Conservation (phyloP, 2,329 filamentous ascomycete species). For the Penicillium hesseltinei region DNA sequence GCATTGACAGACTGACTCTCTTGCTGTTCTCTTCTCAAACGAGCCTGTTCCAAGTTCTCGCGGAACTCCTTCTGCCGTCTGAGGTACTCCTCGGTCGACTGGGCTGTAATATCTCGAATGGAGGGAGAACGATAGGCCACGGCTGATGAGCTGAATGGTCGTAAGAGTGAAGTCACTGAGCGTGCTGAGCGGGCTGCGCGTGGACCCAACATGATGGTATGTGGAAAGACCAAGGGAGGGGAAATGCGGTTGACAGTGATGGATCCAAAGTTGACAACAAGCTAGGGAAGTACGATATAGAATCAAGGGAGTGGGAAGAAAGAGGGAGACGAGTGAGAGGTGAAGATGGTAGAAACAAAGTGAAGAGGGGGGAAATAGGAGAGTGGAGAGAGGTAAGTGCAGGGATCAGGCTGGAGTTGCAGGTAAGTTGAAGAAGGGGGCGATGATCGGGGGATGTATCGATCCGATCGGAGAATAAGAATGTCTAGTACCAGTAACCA, state of each 20-base stretch:
- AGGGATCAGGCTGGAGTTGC: neutral
- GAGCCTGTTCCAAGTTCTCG: slow-evolving; percentile 71
- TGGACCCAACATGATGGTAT: slow-evolving; percentile 43
- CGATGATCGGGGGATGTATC: slow-evolving; percentile 6
- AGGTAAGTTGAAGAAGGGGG: slow-evolving; percentile 9
- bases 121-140: slow-evolving; percentile 61
- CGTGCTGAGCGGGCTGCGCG: slow-evolving; percentile 53
- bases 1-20: slow-evolving; percentile 70
- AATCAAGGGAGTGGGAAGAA: slow-evolving; percentile 1
- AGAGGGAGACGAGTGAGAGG: slow-evolving; percentile 4
- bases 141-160: slow-evolving; percentile 60
- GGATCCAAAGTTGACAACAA: neutral
- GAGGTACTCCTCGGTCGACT: slow-evolving; percentile 73
- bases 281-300: slow-evolving; percentile 11
- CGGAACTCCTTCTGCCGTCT: slow-evolving; percentile 83
- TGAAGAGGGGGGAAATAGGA: slow-evolving; percentile 6
- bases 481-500: neutral
- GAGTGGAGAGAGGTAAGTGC: slow-evolving; percentile 1
- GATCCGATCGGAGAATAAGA: slow-evolving; percentile 2
- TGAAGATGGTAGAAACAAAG: slow-evolving; percentile 1
- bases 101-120: slow-evolving; percentile 77
- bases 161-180: slow-evolving; percentile 49
- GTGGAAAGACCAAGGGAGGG: slow-evolving; percentile 4
- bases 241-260: neutral
- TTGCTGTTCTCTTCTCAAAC: slow-evolving; percentile 74